Conservation (phyloP, 495 filamentous ascomycete genomes). For the Penicillium maclennaniae region DNA sequence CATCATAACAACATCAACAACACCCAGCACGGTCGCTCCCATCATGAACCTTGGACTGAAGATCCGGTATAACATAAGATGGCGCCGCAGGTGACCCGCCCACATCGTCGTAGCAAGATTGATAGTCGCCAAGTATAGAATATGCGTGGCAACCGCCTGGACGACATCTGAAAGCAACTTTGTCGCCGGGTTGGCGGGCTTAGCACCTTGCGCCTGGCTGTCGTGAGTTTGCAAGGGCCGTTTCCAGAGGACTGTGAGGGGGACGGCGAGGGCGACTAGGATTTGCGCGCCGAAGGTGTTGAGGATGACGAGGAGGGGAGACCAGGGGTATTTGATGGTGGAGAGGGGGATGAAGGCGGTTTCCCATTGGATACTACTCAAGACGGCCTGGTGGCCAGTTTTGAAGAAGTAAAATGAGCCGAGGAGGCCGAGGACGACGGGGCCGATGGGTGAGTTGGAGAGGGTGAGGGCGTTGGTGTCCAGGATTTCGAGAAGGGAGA, state of each 20-base stretch:
- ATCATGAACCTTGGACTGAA: conserved; percentile 90
- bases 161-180: conserved; percentile 62
- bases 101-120: conserved; percentile 80
- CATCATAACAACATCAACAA: conserved; percentile 72
- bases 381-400: conserved; percentile 90
- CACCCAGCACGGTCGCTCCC: conserved; percentile 64
- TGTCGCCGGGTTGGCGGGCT: conserved; percentile 44
- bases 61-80: conserved; percentile 97
- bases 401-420: conserved; percentile 96
- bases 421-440: conserved; percentile 76
- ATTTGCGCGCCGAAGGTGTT: conserved; percentile 92
- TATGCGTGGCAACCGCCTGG: conserved; percentile 65
- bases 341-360: conserved; percentile 87
- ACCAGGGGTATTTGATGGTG: conserved; percentile 83
- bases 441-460: conserved; percentile 69
- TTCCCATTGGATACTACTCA: conserved; percentile 93
- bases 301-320: conserved; percentile 71
- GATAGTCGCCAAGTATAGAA: conserved; percentile 77
- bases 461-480: conserved; percentile 65
- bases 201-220: conserved; percentile 17
- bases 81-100: conserved; percentile 79
- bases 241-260: conserved; percentile 86
- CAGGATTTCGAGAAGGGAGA: conserved; percentile 83
- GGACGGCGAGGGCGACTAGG: conserved; percentile 70
- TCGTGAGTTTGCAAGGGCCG: conserved; percentile 43